A percentile compares a stretch with the other conserved stretches of the same genome.
These are phyloP conservation scores for Cydonia oblonga DNA, from an alignment of 331 rosid genomes.

Conservation along the genomic window DNA sequence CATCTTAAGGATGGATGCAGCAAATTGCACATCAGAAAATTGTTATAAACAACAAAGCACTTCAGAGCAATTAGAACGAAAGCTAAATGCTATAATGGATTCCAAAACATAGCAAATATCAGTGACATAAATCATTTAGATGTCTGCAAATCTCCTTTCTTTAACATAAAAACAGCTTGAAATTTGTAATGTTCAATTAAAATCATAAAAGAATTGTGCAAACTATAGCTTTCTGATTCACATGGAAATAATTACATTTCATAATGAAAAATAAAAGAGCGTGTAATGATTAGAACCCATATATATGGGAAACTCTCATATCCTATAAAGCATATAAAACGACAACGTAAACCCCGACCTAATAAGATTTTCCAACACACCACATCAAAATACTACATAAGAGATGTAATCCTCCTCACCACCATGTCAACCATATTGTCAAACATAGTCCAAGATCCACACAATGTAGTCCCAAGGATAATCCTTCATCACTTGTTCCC, in stretches of 20 bases:
- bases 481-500: conserved; percentile 48
- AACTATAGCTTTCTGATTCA: not conserved
- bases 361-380: conserved; percentile 5
- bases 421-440: conserved; percentile 13
- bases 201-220: not conserved
- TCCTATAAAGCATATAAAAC: conserved; percentile 2
- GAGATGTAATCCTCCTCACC: conserved; percentile 19
- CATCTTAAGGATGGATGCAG: not conserved
- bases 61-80: not conserved
- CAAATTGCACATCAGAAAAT: not conserved
- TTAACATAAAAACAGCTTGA: not conserved
- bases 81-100: conserved; percentile 2
- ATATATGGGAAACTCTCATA: not conserved
- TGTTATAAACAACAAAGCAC: not conserved
- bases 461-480: conserved; percentile 38
- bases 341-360: conserved; percentile 17
- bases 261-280: not conserved
- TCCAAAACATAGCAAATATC: not conserved
- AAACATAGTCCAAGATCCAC: conserved; percentile 27
- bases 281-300: not conserved
- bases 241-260: not conserved
- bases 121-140: not conserved
- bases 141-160: not conserved
- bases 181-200: not conserved
- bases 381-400: conserved; percentile 18